A percentile compares a stretch with the other conserved stretches of the same genome.
Evolutionary conservation across 176 grass and related monocot genomes (phyloP).

Genomic region (Cenchrus americanus): DNA sequence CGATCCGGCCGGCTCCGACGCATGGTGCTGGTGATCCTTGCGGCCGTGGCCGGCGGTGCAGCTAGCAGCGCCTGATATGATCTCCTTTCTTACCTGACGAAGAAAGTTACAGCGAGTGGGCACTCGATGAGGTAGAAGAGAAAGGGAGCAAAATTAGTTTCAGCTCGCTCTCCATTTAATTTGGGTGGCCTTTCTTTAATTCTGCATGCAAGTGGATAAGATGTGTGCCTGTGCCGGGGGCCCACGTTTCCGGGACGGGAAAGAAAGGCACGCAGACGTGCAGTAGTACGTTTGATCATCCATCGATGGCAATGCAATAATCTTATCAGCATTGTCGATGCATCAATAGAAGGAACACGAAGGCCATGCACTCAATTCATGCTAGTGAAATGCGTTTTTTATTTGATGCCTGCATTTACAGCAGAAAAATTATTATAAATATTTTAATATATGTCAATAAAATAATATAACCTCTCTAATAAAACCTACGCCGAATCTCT

Average conservation of each 20-base stretch:
- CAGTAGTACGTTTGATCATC: neutral
- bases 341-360: neutral
- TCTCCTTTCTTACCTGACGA: constrained; percentile 13
- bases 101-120: constrained; percentile 35
- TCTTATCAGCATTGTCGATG: neutral
- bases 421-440: too few relatives aligned
- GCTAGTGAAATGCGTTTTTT: neutral
- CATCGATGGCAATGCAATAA: neutral
- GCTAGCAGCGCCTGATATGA: neutral
- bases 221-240: neutral
- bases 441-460: neutral
- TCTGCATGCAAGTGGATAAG: constrained; percentile 54
- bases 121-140: constrained; percentile 42
- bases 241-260: constrained; percentile 19
- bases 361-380: neutral
- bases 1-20: too few relatives aligned
- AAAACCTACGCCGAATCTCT: too few relatives aligned
- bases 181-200: constrained; percentile 36
- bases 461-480: too few relatives aligned
- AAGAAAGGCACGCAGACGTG: neutral
- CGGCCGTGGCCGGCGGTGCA: neutral
- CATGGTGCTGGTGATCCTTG: neutral
- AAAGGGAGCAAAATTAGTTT: constrained; percentile 23
- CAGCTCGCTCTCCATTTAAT: neutral
- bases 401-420: neutral